Evolutionary conservation across 2,329 filamentous ascomycete genomes (phyloP).

Genomic region (Alternaria sp.): DNA sequence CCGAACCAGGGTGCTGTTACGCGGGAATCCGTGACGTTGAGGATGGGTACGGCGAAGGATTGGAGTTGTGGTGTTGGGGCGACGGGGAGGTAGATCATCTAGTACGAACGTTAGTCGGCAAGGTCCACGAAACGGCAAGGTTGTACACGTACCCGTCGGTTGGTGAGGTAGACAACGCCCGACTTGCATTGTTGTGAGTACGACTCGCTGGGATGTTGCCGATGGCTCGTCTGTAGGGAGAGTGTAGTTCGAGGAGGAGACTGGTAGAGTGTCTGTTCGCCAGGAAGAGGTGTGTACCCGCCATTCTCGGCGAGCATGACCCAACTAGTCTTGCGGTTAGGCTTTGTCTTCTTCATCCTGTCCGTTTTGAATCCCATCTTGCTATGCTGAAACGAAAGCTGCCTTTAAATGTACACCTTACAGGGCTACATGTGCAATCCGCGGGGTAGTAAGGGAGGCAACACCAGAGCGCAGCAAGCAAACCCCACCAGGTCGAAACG

Average conservation of each 20-base stretch:
- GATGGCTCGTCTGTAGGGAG: slow-evolving; percentile 74
- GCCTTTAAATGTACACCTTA: slow-evolving; percentile 6
- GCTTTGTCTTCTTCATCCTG: slow-evolving; percentile 40
- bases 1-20: slow-evolving; percentile 91
- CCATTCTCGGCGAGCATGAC: slow-evolving; percentile 82
- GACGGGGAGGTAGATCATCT: slow-evolving; percentile 88
- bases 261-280: slow-evolving; percentile 81
- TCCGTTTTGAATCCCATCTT: slow-evolving; percentile 17
- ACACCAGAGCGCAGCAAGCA: slow-evolving; percentile 5
- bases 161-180: slow-evolving; percentile 82
- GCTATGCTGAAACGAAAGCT: neutral
- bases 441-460: slow-evolving; percentile 18
- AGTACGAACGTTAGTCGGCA: slow-evolving; percentile 12
- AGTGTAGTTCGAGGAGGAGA: slow-evolving; percentile 82
- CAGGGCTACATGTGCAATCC: slow-evolving; percentile 12
- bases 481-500: neutral
- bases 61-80: slow-evolving; percentile 73
- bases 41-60: slow-evolving; percentile 87
- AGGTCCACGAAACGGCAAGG: neutral
- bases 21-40: slow-evolving; percentile 86
- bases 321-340: slow-evolving; percentile 68
- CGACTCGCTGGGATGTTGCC: slow-evolving; percentile 68
- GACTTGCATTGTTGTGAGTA: slow-evolving; percentile 76
- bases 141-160: slow-evolving; percentile 70
- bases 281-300: slow-evolving; percentile 83